Percentiles rank a stretch among this genome's conserved stretches.
Evolutionary conservation across 2,329 filamentous ascomycete genomes (phyloP).

Genomic region (Colletotrichum higginsianum): DNA sequence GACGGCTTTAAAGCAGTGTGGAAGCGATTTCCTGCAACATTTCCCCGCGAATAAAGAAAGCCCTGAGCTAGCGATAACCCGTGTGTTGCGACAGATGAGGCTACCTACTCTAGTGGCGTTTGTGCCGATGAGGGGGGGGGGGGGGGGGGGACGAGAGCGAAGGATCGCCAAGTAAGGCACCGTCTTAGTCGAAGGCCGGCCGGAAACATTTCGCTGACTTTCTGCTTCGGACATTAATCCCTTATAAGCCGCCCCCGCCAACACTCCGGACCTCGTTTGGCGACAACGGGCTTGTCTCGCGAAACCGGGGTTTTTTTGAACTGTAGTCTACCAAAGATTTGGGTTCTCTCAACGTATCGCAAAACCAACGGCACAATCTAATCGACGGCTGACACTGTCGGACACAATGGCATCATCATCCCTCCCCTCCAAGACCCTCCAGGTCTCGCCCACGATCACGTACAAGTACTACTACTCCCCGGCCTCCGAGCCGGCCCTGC

Average conservation of each 20-base stretch:
- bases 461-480: slow-evolving; percentile 52
- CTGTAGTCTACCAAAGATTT: no score
- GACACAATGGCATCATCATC: not conserved
- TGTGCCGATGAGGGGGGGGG: not conserved
- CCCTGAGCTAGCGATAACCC: no score
- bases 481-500: slow-evolving; percentile 40
- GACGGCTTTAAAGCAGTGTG: no score
- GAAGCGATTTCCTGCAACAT: not conserved
- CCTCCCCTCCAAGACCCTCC: slow-evolving; percentile 22
- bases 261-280: not conserved
- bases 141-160: not conserved
- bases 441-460: slow-evolving; percentile 13
- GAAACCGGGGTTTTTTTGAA: no score
- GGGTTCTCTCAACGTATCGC: no score
- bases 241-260: not conserved
- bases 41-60: no score
- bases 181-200: not conserved
- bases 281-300: no score
- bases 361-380: no score
- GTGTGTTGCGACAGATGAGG: not conserved
- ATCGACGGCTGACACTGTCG: not conserved
- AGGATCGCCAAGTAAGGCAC: not conserved
- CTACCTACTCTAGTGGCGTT: no score
- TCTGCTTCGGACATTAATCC: not conserved
- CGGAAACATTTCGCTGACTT: slow-evolving; percentile 41